Base-by-base conservation (phyloP, 257 asterid species). In the Thymus mandschuricus region DNA sequence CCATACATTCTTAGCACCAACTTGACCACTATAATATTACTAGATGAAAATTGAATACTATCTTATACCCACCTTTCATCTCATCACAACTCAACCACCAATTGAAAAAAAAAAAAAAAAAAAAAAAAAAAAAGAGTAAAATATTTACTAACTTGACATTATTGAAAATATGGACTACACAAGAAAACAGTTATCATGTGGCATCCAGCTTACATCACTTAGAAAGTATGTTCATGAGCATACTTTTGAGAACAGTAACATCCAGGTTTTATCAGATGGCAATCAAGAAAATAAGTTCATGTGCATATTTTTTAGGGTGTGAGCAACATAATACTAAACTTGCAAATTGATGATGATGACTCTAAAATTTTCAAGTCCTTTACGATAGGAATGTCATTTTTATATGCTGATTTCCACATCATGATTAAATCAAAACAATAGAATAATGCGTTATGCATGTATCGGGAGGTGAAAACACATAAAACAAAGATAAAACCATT, bases 401-500 rank as follows among this genome's bases (percentile, higher is more conserved):
- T 66, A 55, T 55, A 31, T 66, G 51, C 15, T 66, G 64, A 76
- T 40, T 70, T 33, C 72, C 69, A 50, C 63, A 74, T 10, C 60
- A 49, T 43, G 46, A 69, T 5, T 72, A 15, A 64, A 63, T 45
- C 30, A 54, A 57, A 67, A 70, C 33, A 34, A 54, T 28, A 33
- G 10, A 76, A 15, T 21, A 21, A 21, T 21, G 21, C 21, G 21
- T 21, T 21, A 21, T 64, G 31, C 46, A 56, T 44, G 67, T 50
- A 71, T 64, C 68, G 70, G 66, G 78, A 54, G 58, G 71, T 27
- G 64, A 62, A 11, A 40, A 59, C 40, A 64, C 35, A 48, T 15
- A 66, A 52, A 72, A 64, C 55, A 63, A 4, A 50, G 28, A 72
- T 48, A 41, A 79, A 56, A 71, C 30, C 60, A 60, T 71, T 50